Percentiles rank a stretch among this genome's conserved stretches.
Evolutionary conservation across 169 alveolate species (phyloP).

Genomic region (Nephromyces sp.): DNA sequence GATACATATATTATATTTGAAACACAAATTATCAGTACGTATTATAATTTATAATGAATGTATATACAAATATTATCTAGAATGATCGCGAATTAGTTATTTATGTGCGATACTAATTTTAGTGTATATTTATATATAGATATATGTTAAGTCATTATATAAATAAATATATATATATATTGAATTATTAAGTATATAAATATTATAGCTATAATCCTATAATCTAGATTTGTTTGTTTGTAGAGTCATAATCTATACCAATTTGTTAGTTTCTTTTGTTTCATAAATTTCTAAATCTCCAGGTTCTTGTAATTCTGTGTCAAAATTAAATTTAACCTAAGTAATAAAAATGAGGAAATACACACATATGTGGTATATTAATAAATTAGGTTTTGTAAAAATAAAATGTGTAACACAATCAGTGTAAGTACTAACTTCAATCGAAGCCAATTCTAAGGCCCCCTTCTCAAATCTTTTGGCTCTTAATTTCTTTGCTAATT

Average conservation of each 20-base stretch:
- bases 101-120: too few relatives aligned
- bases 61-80: too few relatives aligned
- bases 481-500: conserved; percentile 70
- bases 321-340: conserved; percentile 37
- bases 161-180: too few relatives aligned
- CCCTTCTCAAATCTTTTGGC: conserved; percentile 80
- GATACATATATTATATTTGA: neutral
- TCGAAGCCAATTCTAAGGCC: conserved; percentile 88
- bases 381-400: neutral
- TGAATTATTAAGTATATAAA: too few relatives aligned
- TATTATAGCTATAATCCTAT: too few relatives aligned
- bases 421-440: conserved; percentile 63
- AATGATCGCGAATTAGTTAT: too few relatives aligned
- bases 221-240: neutral
- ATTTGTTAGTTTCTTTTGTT: conserved; percentile 38
- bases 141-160: too few relatives aligned
- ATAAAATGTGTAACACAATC: neutral
- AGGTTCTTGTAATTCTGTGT: conserved; percentile 37
- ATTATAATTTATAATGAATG: too few relatives aligned
- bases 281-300: conserved; percentile 40
- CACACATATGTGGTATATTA: neutral
- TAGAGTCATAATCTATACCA: conserved; percentile 42
- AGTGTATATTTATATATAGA: too few relatives aligned
- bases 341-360: neutral
- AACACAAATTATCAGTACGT: too few relatives aligned